Evolutionary conservation across 495 filamentous ascomycete species (phyloP), one percentile per base, ranked within the genome.

Genomic region (Tuber melanosporum): DNA sequence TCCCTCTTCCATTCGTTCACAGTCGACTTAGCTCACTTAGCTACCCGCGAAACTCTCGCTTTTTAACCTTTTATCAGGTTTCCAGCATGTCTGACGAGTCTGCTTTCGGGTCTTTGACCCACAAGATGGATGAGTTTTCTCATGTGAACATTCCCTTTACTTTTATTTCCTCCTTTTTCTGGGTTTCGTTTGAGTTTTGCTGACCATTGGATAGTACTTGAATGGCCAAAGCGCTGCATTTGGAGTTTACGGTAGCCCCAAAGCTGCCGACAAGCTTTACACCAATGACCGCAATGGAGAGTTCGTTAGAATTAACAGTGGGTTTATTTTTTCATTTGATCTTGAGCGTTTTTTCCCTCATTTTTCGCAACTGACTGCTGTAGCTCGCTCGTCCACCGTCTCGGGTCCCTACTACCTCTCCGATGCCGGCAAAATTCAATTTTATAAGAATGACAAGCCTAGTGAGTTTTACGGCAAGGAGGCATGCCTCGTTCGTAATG

Each of bases 371-470:
- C 72, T 80, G 22, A 76, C 15, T 47, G 46, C 26, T 39, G 20
- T 22, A 26, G n/a, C 70, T 45, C 79, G 78, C 66, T 9, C 70
- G 17, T 36, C 71, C 9, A 22, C 46, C 36, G 20, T 66, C 36
- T 77, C 41, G 19, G 42, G 42, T 20, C 41, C 47, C 12, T 82
- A 70, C 42, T 76, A 73, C 52, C 73, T 82, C 12, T 70, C 77
- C 8, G 80, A 82, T 26, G 80, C 74, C 42, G 81, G 75, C 1
- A n/a, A 22, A 7, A 82, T 83, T 22, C 57, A 75, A 17, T 83
- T 82, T 57, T 78, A 78, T 15, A 43, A 44, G n/a, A 71, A 82
- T 19, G 81, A 83, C 43, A 80, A 82, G 52, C 80, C 81, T n/a
- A 66, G 70, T 9, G 75, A 83, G 41, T 82, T 78, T 52, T 82